A percentile compares a stretch with the other conserved stretches of the same genome.
These are phyloP conservation scores for Citrullus mucosospermus DNA, from an alignment of 306 rosid genomes.

Conservation along the genomic window DNA sequence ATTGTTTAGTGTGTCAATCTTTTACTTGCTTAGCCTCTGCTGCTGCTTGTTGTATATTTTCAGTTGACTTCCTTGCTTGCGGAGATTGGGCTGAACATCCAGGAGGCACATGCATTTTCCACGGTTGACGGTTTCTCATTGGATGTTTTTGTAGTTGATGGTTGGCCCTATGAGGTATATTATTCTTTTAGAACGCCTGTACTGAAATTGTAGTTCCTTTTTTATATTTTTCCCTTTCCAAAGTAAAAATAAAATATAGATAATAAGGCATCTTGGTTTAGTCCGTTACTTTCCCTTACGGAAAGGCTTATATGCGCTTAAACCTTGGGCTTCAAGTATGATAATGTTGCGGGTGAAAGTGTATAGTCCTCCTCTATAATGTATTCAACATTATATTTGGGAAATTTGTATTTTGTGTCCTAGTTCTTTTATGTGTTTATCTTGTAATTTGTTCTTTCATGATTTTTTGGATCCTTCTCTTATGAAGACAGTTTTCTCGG, in stretches of 20 bases:
- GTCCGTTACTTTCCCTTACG: neutral
- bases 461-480: too few relatives aligned
- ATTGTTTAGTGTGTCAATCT: neutral
- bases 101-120: conserved; percentile 98
- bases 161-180: conserved; percentile 93
- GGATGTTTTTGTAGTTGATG: conserved; percentile 98
- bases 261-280: neutral
- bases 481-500: too few relatives aligned
- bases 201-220: neutral
- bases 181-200: neutral
- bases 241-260: neutral
- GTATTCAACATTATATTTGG: neutral
- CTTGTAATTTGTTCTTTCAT: too few relatives aligned
- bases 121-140: conserved; percentile 85
- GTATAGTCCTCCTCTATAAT: neutral
- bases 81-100: conserved; percentile 90
- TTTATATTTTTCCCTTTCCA: neutral
- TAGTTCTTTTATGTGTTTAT: too few relatives aligned
- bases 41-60: conserved; percentile 12
- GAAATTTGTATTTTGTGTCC: too few relatives aligned
- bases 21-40: neutral
- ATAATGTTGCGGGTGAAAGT: neutral
- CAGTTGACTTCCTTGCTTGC: conserved; percentile 97
- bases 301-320: neutral
- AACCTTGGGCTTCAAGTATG: neutral